Base-by-base conservation (phyloP, 345 rosid genomes). In the Citrus medica region DNA sequence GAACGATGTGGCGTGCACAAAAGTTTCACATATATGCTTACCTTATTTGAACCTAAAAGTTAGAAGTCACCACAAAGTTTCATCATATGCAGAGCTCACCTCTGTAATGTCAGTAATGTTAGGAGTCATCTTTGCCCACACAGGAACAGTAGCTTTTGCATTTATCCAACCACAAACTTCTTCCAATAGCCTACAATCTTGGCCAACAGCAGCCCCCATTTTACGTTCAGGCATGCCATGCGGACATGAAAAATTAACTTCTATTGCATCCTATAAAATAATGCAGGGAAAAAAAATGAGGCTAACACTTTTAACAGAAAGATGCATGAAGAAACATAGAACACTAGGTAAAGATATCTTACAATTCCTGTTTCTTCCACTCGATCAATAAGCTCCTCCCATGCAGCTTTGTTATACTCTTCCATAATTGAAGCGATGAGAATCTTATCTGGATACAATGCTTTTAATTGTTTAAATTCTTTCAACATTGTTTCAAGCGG, bases 91-190 rank as follows among this genome's bases (percentile, higher is more conserved):
- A 58, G 7, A 33, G 32, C 74, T 65, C 27, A 92, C 98, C 97
- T 90, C 82, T 71, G 98, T 84, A 69, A 96, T 96, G 87, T 96
- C 99, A 3, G 99, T 96, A 76, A 96, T 87, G 73, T 96, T 96
- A 78, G 99, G 99, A 88, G 99, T 96, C 99, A 96, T 96, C 90
- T 96, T 96, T 22, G 97, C 97, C 99, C 99, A 96, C 9, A 94
- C 98, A n/a, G 99, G 99, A 67, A 96, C 91, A 61, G 94, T 88
- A 64, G 99, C 98, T 86, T 94, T 96, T 22, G 95, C 98, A 66
- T 96, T 96, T 64, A 96, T 81, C 99, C 99, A 96, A 56, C 93
- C 99, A 70, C 97, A 91, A 77, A 90, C 88, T 90, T 96, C 99
- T 70, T 90, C 98, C 65, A 94, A 78, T 65, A 96, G 86, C 8